Percentiles rank a stretch among this genome's conserved stretches.
Evolutionary conservation across 2,329 filamentous ascomycete species (phyloP).

Genomic region (Coniella vitis): DNA sequence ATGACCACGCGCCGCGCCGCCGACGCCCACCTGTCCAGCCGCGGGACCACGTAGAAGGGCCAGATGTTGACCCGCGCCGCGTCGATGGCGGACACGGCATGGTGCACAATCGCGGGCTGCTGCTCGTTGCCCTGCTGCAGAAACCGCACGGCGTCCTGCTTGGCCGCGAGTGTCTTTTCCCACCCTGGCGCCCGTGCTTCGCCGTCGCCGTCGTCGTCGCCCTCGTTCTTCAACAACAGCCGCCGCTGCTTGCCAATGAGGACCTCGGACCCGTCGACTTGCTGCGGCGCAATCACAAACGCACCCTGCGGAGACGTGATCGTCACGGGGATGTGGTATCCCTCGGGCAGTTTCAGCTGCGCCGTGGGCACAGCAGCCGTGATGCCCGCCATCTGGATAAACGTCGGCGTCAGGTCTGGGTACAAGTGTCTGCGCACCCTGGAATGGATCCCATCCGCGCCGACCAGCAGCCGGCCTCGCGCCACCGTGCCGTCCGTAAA

Average conservation of each 20-base stretch:
- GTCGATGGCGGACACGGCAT: conserved; percentile 26
- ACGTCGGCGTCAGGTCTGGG: conserved; percentile 40
- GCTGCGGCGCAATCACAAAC: conserved; percentile 45
- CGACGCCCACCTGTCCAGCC: conserved; percentile 38
- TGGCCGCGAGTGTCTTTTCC: conserved; percentile 33
- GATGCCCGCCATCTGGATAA: conserved; percentile 40
- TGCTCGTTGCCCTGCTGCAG: conserved; percentile 27
- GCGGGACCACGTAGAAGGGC: conserved; percentile 43
- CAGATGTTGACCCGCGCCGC: conserved; percentile 35
- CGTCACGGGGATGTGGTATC: conserved; percentile 35
- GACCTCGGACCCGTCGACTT: conserved; percentile 39
- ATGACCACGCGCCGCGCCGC: conserved; percentile 32
- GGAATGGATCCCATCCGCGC: conserved; percentile 55
- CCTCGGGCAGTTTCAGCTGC: conserved; percentile 28
- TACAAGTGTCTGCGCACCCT: conserved; percentile 44
- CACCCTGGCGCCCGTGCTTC: conserved; percentile 22
- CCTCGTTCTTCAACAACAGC: conserved; percentile 30
- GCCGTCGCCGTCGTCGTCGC: conserved; percentile 18
- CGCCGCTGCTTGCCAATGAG: conserved; percentile 39
- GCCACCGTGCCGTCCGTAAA: conserved; percentile 38
- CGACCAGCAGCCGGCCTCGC: conserved; percentile 42
- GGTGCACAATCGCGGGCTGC: conserved; percentile 30
- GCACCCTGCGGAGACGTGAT: conserved; percentile 37
- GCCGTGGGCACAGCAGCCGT: conserved; percentile 24
- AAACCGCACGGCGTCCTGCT: conserved; percentile 28